These are phyloP conservation scores for Ambispora gerdemannii DNA, from an alignment of 192 early-diverging fungal species.

Conservation along the genomic window DNA sequence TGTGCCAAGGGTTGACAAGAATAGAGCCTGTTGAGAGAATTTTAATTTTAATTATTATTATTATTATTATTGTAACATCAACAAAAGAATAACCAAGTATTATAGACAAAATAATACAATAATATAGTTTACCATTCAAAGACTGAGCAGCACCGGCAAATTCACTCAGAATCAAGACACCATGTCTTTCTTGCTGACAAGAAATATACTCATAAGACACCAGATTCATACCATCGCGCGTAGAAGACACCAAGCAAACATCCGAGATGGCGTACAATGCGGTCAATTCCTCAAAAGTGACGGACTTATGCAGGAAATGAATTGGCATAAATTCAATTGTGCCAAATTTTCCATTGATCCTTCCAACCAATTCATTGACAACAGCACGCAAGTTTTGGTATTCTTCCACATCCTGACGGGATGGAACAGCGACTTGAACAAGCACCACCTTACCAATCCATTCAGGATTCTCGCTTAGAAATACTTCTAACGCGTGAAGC, in stretches of 20 bases:
- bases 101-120: neutral
- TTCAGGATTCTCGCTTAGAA: conserved; percentile 84
- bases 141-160: conserved; percentile 99
- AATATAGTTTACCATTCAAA: conserved; percentile 67
- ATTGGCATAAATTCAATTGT: conserved; percentile 98
- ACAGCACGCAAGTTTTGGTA: conserved; percentile 90
- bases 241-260: conserved; percentile 95
- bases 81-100: too few relatives aligned
- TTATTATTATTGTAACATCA: too few relatives aligned
- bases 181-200: conserved; percentile 86
- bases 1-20: conserved; percentile 99
- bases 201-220: conserved; percentile 99
- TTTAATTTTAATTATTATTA: too few relatives aligned
- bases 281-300: conserved; percentile 92
- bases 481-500: conserved; percentile 91
- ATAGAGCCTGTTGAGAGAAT: conserved; percentile 63
- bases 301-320: conserved; percentile 96
- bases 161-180: conserved; percentile 94
- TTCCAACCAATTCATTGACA: conserved; percentile 96
- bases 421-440: conserved; percentile 97
- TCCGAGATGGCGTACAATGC: conserved; percentile 95
- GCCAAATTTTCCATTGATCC: conserved; percentile 95
- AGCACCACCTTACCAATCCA: conserved; percentile 92
- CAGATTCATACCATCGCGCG: conserved; percentile 99
- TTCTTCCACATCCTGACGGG: conserved; percentile 97